Base-by-base conservation (phyloP, 768 basidiomycete species). In the Mycena leptocephala region DNA sequence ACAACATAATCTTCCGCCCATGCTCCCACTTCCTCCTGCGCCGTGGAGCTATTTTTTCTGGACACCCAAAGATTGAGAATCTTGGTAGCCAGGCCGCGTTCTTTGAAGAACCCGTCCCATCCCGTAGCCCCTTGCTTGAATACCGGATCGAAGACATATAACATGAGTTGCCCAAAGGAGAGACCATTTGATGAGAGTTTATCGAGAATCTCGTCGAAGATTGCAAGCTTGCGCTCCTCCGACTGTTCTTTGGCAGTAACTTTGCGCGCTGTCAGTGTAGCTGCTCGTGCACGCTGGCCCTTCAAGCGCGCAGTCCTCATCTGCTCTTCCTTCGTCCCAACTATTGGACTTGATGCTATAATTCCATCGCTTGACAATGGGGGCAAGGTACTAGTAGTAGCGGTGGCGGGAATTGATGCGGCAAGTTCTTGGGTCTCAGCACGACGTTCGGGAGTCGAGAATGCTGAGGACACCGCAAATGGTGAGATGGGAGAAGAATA, bases 61-160 rank as follows among this genome's bases (percentile, higher is more conserved):
- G 81, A 81, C 1, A 65, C 70, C 83, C 84, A 86, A 69, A 78
- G 79, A 43, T 83, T 69, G 2, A 87, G 75, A 3, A 86, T 77
- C 30, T 64, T 13, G 1, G 70, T 55, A 0, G 72, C 74, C 24
- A 39, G 20, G 4, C 77, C 80, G 1, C 16, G 11, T 11, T 61
- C 8, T 7, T 30, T 22, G 43, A 85, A 84, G 53, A 86, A 82
- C 5, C 82, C 76, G 0, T 80, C 32, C 75, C 78, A 84, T 13
- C 82, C 79, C 2, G 69, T 46, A 1, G 53, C 22, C 3, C 82
- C 79, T 24, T 78, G 64, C 16, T 66, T 63, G 35, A 80, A 72
- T 0, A 39, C 32, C 0, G 85, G 84, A 70, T 85, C 78, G 28
- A 81, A 83, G 2, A 85, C 72, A 72, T 81, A 82, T 4, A 80